Evolutionary conservation across 1,284 basidiomycete species (phyloP).

Genomic region (Salmacisia buchloeana): DNA sequence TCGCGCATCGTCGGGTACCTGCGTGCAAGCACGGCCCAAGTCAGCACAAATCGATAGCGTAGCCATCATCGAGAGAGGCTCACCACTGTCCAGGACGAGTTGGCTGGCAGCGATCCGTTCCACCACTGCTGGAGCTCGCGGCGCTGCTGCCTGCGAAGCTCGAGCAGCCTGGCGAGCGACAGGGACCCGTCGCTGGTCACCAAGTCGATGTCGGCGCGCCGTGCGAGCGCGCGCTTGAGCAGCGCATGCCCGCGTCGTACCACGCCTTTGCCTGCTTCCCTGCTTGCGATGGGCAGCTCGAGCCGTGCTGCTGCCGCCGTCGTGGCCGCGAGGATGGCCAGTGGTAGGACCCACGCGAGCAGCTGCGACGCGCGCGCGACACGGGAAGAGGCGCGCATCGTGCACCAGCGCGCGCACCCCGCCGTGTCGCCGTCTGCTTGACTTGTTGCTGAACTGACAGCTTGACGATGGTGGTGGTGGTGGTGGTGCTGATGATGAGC

Average conservation of each 20-base stretch:
- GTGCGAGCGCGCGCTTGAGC: neutral
- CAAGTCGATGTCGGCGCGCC: neutral
- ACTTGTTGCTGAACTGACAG: too few relatives aligned
- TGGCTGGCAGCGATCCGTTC: neutral
- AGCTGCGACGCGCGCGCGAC: too few relatives aligned
- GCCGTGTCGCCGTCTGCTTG: too few relatives aligned
- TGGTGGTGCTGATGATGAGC: too few relatives aligned
- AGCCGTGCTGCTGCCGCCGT: too few relatives aligned
- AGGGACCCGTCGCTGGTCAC: neutral
- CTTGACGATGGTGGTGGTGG: too few relatives aligned
- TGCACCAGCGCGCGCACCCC: too few relatives aligned
- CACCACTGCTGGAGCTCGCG: neutral
- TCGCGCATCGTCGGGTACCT: neutral
- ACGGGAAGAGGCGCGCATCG: too few relatives aligned
- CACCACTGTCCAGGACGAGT: conserved; percentile 4
- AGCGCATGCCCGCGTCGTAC: neutral
- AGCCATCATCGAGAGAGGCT: neutral
- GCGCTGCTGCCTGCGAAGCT: neutral
- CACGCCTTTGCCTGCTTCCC: too few relatives aligned
- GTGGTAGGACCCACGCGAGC: too few relatives aligned
- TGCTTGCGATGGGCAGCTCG: too few relatives aligned
- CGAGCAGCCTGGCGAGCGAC: neutral
- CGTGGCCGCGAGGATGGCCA: too few relatives aligned
- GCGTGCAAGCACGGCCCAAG: neutral
- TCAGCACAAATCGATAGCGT: neutral